A percentile compares a stretch with the other conserved stretches of the same genome.
phyloP scores from a whole-genome alignment of 2,329 filamentous ascomycete species.

The Diplodia seriata region DNA sequence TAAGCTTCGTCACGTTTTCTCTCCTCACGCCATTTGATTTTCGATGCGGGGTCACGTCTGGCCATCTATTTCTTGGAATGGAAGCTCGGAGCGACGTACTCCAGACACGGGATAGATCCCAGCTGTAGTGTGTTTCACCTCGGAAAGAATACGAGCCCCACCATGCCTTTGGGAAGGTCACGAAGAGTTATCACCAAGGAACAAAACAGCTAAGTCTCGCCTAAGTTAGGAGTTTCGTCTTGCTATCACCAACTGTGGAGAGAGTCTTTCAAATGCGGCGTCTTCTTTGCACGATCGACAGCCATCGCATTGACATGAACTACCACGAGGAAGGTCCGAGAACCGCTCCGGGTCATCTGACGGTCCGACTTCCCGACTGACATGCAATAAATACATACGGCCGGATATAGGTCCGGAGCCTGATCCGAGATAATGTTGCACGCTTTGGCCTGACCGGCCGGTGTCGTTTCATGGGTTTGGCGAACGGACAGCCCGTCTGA shows the following conservation, averaged over 20 bases:
- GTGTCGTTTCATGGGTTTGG: not conserved
- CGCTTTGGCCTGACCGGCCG: not conserved
- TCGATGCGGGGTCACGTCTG: not conserved
- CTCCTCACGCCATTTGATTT: not conserved
- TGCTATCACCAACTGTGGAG: not conserved
- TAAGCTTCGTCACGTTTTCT: not conserved
- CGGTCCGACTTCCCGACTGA: not conserved
- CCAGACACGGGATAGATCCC: not conserved
- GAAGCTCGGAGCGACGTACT: not conserved
- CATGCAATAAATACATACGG: not conserved
- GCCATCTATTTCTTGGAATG: not conserved
- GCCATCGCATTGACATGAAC: not conserved
- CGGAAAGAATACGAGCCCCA: not conserved
- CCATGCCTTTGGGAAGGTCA: not conserved
- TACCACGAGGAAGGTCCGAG: not conserved
- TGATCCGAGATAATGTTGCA: not conserved
- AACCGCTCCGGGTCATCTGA: not conserved
- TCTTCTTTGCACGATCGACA: not conserved
- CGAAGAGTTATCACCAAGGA: not conserved
- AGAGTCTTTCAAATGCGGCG: not conserved
- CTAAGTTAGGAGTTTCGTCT: not conserved
- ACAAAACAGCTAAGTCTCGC: not conserved
- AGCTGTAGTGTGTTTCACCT: not conserved
- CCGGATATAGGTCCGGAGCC: not conserved
- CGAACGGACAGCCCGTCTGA: no score